Evolutionary conservation across 2,329 filamentous ascomycete species (phyloP), one percentile per base, ranked within the genome.

Genomic region (Xylariomycetidae sp.): DNA sequence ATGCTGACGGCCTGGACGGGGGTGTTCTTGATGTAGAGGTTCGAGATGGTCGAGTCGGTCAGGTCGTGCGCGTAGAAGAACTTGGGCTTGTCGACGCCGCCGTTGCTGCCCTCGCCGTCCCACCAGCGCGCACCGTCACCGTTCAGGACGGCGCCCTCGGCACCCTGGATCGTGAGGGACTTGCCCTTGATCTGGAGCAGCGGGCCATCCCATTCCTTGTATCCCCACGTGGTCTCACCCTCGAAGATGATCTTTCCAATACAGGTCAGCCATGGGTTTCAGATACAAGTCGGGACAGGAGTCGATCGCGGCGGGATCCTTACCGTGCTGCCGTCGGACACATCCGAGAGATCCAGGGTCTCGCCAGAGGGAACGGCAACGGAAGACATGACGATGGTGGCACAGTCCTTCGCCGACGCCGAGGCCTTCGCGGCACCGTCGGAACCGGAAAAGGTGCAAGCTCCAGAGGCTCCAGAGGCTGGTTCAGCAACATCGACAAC

Each of bases 201-300:
- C 27, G 79, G 79, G 0, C 80, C 79, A 2, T 55, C 53, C 79
- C 79, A 84, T 48, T 79, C 72, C 42, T 74, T 63, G 59, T 81
- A 82, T 14, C 66, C 79, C 49, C 79, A 85, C 34, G 72, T 76
- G n/a, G 79, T 84, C 10, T 65, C 73, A 26, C 80, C 81, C 37
- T 74, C 56, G 57, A 84, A 84, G 46, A 71, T 73, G 41, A 82
- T 66, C 58, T 66, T 10, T 19, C 17, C 25, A 31, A 34, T 42
- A 38, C 17, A 36, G 24, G 33, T 16, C 8, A 22, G 34, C 15
- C 37, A 30, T 1, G 10, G 33, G 5, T 15, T 12, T 30, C 10
- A 28, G 10, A n/a, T 23, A 10, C 12, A 15, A 14, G 19, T 16
- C 14, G 29, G 4, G n/a, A n/a, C 7, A 23, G 3, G 19, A 7